Base-by-base conservation (phyloP, 345 rosid species). In the sweet orange (Citrus sinensis) region DNA sequence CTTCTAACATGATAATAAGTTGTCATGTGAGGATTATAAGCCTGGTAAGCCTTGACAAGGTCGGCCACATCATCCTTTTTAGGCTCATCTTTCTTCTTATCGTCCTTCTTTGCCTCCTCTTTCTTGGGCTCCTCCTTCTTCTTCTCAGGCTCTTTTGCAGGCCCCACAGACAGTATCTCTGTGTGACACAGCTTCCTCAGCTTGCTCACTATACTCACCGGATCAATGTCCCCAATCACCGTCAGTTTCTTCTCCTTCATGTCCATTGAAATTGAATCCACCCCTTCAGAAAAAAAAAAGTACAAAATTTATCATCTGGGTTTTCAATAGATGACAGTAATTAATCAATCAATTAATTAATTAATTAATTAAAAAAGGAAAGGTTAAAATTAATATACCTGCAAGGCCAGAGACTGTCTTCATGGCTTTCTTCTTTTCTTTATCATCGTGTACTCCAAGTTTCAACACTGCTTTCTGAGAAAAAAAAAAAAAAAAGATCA, bases 181-280 rank as follows among this genome's bases (percentile, higher is more conserved):
- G 94, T 74, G 49, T 40, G 54, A 68, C 93, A 91, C 0, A 86
- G 24, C 79, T 91, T 93, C 79, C 89, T 87, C 73, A 93, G 70
- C 78, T 93, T 91, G 67, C 65, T 55, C 66, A 82, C 93, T 1
- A 88, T 65, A 3, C 0, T 1, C 1, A 87, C 80, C 22, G 91
- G 77, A 84, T 90, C 97, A 16, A 88, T 51, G 40, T 84, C 87
- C 60, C 95, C 95, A 7, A 80, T 79, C 34, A 90, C 79, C 2
- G 95, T 93, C 85, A 91, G 29, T 75, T 91, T 89, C 76, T 84
- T 84, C n/a, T 91, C 89, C 85, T 93, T 90, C 80, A 82, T 80
- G 71, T 92, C 93, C 76, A 89, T 29, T 60, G 87, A 13, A 27
- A 91, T 70, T 2, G 93, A 89, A 19, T 82, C 84, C 40, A 93